These are phyloP conservation scores for Acacia pycnantha DNA, from an alignment of 331 rosid genomes.

Conservation along the genomic window DNA sequence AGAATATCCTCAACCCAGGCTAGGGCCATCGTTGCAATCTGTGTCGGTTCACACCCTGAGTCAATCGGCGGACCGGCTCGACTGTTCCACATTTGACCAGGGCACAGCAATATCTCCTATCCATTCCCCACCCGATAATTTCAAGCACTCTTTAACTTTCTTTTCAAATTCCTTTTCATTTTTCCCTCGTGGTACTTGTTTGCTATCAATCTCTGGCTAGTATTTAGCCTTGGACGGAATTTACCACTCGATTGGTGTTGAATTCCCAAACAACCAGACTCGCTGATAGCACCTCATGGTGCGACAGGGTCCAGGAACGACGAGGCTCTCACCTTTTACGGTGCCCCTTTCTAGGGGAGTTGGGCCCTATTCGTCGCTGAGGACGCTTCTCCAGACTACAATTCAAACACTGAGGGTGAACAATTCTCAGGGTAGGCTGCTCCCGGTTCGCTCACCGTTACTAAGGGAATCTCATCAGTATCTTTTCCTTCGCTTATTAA, in stretches of 20 bases:
- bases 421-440: too few species aligned
- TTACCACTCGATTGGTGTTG: constrained; percentile 24
- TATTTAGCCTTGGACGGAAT: constrained; percentile 22
- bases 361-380: too few species aligned
- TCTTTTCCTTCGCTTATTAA: too few species aligned
- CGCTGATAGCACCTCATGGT: constrained; percentile 48
- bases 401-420: too few species aligned
- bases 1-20: too few species aligned
- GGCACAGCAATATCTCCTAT: constrained; percentile 43
- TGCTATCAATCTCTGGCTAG: constrained; percentile 3
- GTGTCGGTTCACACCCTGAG: too few species aligned
- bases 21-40: too few species aligned
- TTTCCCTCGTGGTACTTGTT: constrained; percentile 21
- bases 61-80: background rate
- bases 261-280: constrained; percentile 34
- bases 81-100: constrained; percentile 27
- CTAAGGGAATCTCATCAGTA: too few species aligned
- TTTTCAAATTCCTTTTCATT: constrained; percentile 11
- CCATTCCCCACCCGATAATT: constrained; percentile 49
- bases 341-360: background rate
- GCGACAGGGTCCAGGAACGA: constrained; percentile 48
- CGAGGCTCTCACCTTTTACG: constrained; percentile 46
- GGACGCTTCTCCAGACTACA: too few species aligned
- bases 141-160: constrained; percentile 44
- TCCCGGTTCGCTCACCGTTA: too few species aligned